Conservation (phyloP, 371 early-diverging fungal genomes). For the Synchytrium microbalum region DNA sequence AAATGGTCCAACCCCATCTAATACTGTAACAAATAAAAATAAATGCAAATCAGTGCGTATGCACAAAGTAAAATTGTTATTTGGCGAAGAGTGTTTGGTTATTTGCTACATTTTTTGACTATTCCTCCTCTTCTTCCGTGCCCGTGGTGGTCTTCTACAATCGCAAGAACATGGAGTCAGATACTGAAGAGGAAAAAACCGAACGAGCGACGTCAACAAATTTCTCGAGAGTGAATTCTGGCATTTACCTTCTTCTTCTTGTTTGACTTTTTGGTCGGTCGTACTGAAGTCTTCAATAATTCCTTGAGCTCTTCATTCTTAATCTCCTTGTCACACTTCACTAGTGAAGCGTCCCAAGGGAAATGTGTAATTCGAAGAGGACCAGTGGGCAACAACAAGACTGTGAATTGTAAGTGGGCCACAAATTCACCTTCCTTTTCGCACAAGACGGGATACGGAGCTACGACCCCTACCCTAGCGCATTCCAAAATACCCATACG, state of each 20-base stretch:
- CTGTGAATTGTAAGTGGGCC: conserved; percentile 84
- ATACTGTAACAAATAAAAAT: too few species aligned
- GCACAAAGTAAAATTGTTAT: too few species aligned
- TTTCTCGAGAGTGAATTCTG: too few species aligned
- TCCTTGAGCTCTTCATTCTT: conserved; percentile 31
- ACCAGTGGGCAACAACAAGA: conserved; percentile 64
- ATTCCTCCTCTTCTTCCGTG: too few species aligned
- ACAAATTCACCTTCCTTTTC: conserved; percentile 66
- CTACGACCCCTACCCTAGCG: conserved; percentile 60
- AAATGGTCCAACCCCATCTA: too few species aligned
- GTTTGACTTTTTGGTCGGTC: not conserved
- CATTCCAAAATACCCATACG: conserved; percentile 84
- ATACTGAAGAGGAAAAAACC: too few species aligned
- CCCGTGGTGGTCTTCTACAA: too few species aligned
- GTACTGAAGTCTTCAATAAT: conserved; percentile 16
- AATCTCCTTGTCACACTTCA: conserved; percentile 31
- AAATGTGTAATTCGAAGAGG: conserved; percentile 33
- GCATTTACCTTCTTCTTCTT: not conserved
- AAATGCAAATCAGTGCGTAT: too few species aligned
- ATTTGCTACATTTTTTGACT: too few species aligned
- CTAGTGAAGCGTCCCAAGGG: conserved; percentile 27
- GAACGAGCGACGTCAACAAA: too few species aligned
- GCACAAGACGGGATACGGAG: conserved; percentile 65
- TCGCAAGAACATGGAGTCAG: too few species aligned
- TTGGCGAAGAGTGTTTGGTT: too few species aligned